Evolutionary conservation across 768 basidiomycete species (phyloP), one percentile per base, ranked within the genome.

Genomic region (Amanita rimosa): DNA sequence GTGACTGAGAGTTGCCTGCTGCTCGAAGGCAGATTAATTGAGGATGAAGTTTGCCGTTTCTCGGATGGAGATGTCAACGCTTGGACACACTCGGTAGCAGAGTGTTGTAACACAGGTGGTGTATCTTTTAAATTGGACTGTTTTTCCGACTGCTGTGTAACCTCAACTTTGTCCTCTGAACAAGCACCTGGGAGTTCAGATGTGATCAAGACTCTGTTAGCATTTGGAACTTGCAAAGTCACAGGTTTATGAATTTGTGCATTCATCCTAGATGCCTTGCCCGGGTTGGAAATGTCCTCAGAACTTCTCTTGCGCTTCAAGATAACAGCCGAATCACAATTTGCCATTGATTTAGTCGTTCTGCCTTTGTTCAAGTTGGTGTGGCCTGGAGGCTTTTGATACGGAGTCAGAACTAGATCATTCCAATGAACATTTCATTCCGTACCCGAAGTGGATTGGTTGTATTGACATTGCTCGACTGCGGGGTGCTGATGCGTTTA

Each of bases 291-390:
- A 31, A 54, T 10, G 38, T 49, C 53, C 31, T 69, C 67, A 24
- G 62, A 51, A 14, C 62, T 65, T 50, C 72, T 61, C 54, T 74
- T 75, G 31, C 72, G 67, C 53, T 75, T 73, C 36, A 73, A 54
- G 33, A 40, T 59, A 3, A 58, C 53, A 8, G 58, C 13, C 2
- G 24, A 8, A 26, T 48, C 19, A 31, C 10, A 11, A 9, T 19
- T 9, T 8, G 48, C 16, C 27, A 24, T 13, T 35, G 19, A 14
- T 14, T 22, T 43, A 19, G 16, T 22, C n/a, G 17, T 22, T 14
- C 11, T 22, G 24, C 11, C 24, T 42, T n/a, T 35, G 29, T 49
- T n/a, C n/a, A 16, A 16, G 16, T 11, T 21, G 39, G 11, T n/a
- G 4, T 17, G 31, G 8, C 19, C 31, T 16, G 41, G 9, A 8